Percentiles rank a stretch among this genome's conserved stretches.
phyloP scores from a whole-genome alignment of 2,329 filamentous ascomycete genomes.

The Fusarium sp. region DNA sequence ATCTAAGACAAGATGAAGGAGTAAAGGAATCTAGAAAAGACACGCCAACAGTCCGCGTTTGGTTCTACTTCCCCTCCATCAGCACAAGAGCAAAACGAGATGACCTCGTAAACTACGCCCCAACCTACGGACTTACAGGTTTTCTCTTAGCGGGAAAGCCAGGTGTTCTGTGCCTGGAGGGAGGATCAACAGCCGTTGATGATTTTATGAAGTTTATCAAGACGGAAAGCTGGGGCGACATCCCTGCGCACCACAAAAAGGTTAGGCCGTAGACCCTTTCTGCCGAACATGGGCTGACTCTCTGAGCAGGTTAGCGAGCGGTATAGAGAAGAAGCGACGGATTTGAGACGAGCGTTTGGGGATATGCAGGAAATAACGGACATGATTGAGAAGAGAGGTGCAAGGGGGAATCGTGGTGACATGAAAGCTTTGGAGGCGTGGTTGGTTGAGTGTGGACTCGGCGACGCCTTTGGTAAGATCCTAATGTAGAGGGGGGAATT shows the following conservation, averaged over 20 bases:
- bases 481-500: slow-evolving; percentile 26
- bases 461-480: slow-evolving; percentile 42
- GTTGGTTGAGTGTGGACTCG: slow-evolving; percentile 50
- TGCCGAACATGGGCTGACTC: neutral
- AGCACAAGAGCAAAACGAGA: slow-evolving; percentile 66
- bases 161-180: slow-evolving; percentile 62
- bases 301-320: slow-evolving; percentile 57
- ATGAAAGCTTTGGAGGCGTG: slow-evolving; percentile 63
- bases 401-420: slow-evolving; percentile 60
- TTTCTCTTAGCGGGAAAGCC: slow-evolving; percentile 70
- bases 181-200: slow-evolving; percentile 58
- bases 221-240: slow-evolving; percentile 70
- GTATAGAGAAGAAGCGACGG: slow-evolving; percentile 52
- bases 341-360: slow-evolving; percentile 54
- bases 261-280: slow-evolving; percentile 32
- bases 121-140: slow-evolving; percentile 62
- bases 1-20: slow-evolving; percentile 18
- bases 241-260: slow-evolving; percentile 69
- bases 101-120: slow-evolving; percentile 64
- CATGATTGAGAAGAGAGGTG: slow-evolving; percentile 56
- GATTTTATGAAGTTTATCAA: slow-evolving; percentile 71
- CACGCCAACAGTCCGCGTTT: slow-evolving; percentile 58
- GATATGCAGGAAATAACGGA: slow-evolving; percentile 68
- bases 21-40: neutral
- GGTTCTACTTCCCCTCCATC: slow-evolving; percentile 72